Percentiles rank a stretch among this genome's conserved stretches.
These are phyloP conservation scores for Asterella californica DNA, from an alignment of 225 moss, liverwort and hornwort genomes.

Conservation along the genomic window DNA sequence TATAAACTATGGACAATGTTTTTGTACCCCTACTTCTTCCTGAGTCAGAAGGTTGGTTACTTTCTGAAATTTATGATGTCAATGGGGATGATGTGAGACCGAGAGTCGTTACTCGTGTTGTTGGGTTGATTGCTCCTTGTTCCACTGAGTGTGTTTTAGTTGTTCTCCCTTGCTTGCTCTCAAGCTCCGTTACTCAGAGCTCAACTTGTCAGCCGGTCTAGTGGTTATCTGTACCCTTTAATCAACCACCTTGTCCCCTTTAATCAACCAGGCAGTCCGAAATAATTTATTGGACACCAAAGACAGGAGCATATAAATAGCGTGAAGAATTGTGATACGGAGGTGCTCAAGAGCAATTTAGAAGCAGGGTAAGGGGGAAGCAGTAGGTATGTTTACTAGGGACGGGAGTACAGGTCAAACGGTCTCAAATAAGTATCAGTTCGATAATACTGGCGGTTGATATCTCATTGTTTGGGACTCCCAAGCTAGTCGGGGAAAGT, in stretches of 20 bases:
- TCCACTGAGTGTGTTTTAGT: background rate
- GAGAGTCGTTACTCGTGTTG: background rate
- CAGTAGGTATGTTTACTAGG: too few species aligned
- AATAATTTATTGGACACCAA: too few species aligned
- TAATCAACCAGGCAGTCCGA: too few species aligned
- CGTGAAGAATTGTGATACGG: too few species aligned
- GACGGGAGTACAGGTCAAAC: too few species aligned
- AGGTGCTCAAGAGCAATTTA: too few species aligned
- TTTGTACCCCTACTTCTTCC: conserved; percentile 62
- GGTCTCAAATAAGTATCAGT: background rate
- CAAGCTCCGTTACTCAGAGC: background rate
- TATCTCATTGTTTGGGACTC: background rate
- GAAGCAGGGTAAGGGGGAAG: too few species aligned
- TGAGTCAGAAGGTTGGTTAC: conserved; percentile 33
- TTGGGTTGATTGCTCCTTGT: too few species aligned
- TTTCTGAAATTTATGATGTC: background rate
- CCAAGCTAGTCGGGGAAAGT: background rate
- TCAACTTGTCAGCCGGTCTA: background rate
- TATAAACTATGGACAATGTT: conserved; percentile 73
- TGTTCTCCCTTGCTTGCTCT: background rate
- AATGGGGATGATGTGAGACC: background rate
- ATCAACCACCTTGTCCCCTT: too few species aligned
- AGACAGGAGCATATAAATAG: too few species aligned
- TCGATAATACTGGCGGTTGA: background rate
- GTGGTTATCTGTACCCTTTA: too few species aligned